phyloP scores from a whole-genome alignment of 2,329 filamentous ascomycete species.

The Colletotrichum acutatum region DNA sequence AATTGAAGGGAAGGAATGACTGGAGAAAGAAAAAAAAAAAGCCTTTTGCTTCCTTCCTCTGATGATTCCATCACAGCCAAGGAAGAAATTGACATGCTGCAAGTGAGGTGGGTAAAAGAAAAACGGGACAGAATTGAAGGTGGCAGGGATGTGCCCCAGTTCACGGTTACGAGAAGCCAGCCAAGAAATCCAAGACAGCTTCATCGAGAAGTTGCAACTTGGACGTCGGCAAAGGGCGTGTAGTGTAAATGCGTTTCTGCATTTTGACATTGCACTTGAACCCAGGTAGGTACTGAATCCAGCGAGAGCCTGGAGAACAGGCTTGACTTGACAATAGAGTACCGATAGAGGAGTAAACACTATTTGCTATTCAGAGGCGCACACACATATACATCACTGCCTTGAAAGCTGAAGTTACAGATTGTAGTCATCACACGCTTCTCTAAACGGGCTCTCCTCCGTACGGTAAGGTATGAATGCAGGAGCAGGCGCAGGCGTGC shows the following conservation, averaged over 20 bases:
- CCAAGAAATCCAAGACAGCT: not conserved
- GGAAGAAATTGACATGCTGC: not conserved
- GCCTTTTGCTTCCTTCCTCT: not conserved
- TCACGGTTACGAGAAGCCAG: not conserved
- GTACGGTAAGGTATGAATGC: not conserved
- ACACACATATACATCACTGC: too few species aligned
- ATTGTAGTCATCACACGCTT: not conserved
- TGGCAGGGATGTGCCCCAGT: not conserved
- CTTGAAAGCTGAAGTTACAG: too few species aligned
- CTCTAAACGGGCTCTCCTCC: not conserved
- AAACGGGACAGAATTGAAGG: constrained; percentile 6
- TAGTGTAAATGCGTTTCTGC: not conserved
- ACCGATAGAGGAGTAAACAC: not conserved
- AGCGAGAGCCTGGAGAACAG: too few species aligned
- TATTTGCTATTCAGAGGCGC: too few species aligned
- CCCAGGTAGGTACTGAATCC: too few species aligned
- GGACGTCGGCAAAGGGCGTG: not conserved
- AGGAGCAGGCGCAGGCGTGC: not conserved
- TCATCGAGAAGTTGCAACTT: not conserved
- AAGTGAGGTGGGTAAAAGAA: not conserved
- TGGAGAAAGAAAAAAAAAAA: not conserved
- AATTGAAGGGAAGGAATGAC: not conserved
- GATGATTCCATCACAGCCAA: not conserved
- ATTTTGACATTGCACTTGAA: too few species aligned
- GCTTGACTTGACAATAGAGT: not conserved